Evolutionary conservation across 345 rosid genomes (phyloP).

Genomic region (Salix exigua): DNA sequence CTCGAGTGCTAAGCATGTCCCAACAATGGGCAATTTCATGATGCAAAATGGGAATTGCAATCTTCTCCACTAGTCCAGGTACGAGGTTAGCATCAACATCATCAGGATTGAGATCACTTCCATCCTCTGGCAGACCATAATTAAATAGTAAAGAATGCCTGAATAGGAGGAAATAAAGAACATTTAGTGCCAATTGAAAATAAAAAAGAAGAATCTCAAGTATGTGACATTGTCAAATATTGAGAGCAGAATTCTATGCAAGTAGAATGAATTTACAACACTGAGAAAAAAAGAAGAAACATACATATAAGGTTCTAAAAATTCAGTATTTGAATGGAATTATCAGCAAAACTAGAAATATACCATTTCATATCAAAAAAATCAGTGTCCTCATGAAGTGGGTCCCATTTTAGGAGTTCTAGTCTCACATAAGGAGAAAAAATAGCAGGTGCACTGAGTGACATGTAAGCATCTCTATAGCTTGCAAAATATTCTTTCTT

Average conservation of each 20-base stretch:
- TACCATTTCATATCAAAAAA: conserved; percentile 88
- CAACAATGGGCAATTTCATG: conserved; percentile 82
- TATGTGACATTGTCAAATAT: no score
- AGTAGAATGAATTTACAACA: no score
- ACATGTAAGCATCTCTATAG: conserved; percentile 91
- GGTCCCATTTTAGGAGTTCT: conserved; percentile 94
- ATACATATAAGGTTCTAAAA: background rate
- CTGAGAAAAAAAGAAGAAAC: background rate
- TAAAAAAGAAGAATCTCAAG: background rate
- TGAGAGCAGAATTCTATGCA: no score
- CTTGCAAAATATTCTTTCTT: conserved; percentile 68
- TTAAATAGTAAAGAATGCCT: conserved; percentile 81
- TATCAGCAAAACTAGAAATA: background rate
- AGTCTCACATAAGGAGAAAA: conserved; percentile 89
- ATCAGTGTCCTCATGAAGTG: conserved; percentile 70
- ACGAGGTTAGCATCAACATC: conserved; percentile 86
- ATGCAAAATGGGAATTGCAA: conserved; percentile 78
- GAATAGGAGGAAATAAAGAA: conserved; percentile 18
- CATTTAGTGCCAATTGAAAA: background rate
- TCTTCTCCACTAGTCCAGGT: conserved; percentile 82
- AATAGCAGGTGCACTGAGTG: conserved; percentile 74
- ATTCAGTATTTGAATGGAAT: background rate
- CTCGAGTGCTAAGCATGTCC: conserved; percentile 80
- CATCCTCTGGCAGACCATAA: conserved; percentile 79
- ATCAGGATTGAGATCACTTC: conserved; percentile 48